Evolutionary conservation across 129 eudicot species (phyloP), one percentile per base, ranked within the genome.

Genomic region (Lactuca saligna): DNA sequence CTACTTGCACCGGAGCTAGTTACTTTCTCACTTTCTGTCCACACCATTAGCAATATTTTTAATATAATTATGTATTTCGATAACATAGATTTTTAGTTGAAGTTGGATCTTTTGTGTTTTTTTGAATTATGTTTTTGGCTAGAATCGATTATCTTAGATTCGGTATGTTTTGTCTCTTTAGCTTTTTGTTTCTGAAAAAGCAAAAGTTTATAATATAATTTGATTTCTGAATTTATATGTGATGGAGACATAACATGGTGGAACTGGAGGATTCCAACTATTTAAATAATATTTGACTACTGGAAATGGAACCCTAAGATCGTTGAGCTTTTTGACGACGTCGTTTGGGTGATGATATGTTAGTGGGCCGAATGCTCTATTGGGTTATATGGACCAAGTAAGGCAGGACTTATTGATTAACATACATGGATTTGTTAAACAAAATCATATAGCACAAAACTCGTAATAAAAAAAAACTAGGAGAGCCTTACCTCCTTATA

Each of bases 1-100:
- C 98, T 7, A 92, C 98, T 66, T 92, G 98, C 73, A 92, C 95
- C 12, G 91, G 96, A 3, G 95, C 88, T 3, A 92, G 75, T 72
- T 92, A 92, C 66, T 54, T 92, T 82, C 80, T 92, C 46, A 89
- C 95, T 7, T 92, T 89, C 72, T 92, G 96, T 67, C 95, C 98
- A 17, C 91, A 85, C 76, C 95, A 84, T 78, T 86, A 82, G 58
- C 14, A 46, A 46, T 16, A 37, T 25, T 70, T 15, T 15, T 51
- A 50, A 31, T 51, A 46, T 46, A 10, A 46, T 46, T 46, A 46
- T 46, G 51, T 46, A 8, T 46, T 46, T 46, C n/a, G 51, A 12
- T 44, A 51, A 31, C 35, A 66, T 11, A 61, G 34, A 48, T 49
- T 17, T 37, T 34, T 4, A 37, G 20, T 72, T 33, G 3, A 25